phyloP scores from a whole-genome alignment of 257 asterid species.

The Solanum stenotomum region DNA sequence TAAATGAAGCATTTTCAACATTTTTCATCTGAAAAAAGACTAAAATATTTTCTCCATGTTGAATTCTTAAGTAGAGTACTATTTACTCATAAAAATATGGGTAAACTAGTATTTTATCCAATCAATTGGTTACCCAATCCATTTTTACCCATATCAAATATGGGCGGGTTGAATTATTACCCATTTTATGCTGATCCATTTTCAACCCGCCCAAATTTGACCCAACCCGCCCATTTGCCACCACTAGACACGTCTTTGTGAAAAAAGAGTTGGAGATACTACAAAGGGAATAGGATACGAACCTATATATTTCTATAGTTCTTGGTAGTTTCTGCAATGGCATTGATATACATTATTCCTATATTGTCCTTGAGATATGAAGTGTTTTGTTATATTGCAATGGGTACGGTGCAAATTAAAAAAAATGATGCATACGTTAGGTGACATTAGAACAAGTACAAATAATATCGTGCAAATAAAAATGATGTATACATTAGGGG shows the following conservation, averaged over 20 bases:
- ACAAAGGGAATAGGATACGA: neutral
- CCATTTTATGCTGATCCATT: too few relatives aligned
- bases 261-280: neutral
- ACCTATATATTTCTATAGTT: neutral
- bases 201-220: too few relatives aligned
- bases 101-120: too few relatives aligned
- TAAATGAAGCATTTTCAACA: too few relatives aligned
- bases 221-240: too few relatives aligned
- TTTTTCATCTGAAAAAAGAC: too few relatives aligned
- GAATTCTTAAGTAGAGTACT: too few relatives aligned
- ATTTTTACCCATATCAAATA: too few relatives aligned
- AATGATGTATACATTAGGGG: neutral
- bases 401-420: neutral
- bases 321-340: neutral
- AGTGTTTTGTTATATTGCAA: neutral
- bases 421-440: neutral
- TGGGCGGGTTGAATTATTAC: too few relatives aligned
- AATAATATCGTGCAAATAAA: neutral
- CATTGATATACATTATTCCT: neutral
- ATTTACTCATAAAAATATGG: too few relatives aligned
- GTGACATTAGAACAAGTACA: neutral
- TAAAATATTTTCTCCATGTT: too few relatives aligned
- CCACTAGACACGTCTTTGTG: neutral
- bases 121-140: too few relatives aligned
- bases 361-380: neutral